Percentiles rank a stretch among this genome's conserved stretches.
phyloP scores from a whole-genome alignment of 2,329 filamentous ascomycete species.

The Aspergillus pseudoterreus region DNA sequence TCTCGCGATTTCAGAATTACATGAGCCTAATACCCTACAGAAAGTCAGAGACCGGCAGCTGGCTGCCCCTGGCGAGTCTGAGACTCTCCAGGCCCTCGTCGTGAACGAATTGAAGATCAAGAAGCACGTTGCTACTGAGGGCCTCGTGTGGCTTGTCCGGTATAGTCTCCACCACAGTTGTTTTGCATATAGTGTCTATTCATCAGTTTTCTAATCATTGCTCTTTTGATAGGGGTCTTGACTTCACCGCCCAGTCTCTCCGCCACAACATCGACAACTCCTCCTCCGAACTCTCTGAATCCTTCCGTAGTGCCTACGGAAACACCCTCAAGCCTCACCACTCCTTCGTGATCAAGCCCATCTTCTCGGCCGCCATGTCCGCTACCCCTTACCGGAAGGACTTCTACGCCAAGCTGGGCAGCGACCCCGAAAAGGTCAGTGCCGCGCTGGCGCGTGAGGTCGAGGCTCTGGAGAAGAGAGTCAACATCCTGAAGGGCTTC shows the following conservation, averaged over 20 bases:
- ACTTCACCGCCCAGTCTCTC: constrained; percentile 87
- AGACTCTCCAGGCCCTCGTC: constrained; percentile 79
- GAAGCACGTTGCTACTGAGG: constrained; percentile 85
- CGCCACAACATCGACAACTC: constrained; percentile 68
- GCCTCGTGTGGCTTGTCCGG: constrained; percentile 86
- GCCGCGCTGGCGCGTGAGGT: constrained; percentile 69
- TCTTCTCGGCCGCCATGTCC: constrained; percentile 90
- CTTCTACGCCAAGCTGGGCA: constrained; percentile 81
- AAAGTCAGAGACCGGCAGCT: constrained; percentile 85
- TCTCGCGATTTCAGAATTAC: not conserved
- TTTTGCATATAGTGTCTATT: too few species aligned
- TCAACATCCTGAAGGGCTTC: constrained; percentile 70
- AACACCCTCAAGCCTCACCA: constrained; percentile 89
- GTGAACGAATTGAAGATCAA: constrained; percentile 83
- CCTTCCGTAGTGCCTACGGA: constrained; percentile 82
- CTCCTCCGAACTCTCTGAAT: constrained; percentile 72
- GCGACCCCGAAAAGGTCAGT: constrained; percentile 52
- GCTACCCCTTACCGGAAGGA: constrained; percentile 90
- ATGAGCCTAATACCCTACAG: constrained; percentile 43
- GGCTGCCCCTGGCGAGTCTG: constrained; percentile 72
- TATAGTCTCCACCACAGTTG: constrained; percentile 32
- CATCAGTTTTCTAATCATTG: too few species aligned
- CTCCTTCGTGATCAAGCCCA: constrained; percentile 80
- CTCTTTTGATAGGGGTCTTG: constrained; percentile 64
- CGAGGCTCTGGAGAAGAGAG: constrained; percentile 69